Conservation (phyloP, 2,329 filamentous ascomycete genomes). For the Nigrograna mackinnonii region DNA sequence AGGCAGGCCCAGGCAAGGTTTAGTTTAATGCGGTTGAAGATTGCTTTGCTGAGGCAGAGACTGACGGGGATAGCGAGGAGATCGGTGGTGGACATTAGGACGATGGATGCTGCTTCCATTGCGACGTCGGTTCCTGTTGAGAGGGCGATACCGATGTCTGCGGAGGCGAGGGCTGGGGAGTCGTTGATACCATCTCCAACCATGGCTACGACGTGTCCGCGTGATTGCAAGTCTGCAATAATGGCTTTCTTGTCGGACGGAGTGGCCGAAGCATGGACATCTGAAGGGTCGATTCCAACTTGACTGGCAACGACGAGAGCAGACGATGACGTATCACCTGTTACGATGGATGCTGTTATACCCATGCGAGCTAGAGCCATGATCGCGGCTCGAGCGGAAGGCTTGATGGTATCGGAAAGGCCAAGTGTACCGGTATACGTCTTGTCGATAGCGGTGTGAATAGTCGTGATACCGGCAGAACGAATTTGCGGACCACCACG, state of each 20-base stretch:
- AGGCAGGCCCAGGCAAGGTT: constrained; percentile 92
- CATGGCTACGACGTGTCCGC: constrained; percentile 85
- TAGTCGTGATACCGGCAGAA: constrained; percentile 77
- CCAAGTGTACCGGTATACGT: constrained; percentile 80
- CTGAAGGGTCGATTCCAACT: constrained; percentile 75
- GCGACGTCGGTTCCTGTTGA: constrained; percentile 93
- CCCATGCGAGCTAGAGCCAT: constrained; percentile 82
- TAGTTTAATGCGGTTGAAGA: constrained; percentile 91
- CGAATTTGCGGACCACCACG: constrained; percentile 43
- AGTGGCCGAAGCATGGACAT: constrained; percentile 85
- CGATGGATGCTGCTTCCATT: constrained; percentile 95
- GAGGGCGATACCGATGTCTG: constrained; percentile 91
- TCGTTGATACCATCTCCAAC: constrained; percentile 70
- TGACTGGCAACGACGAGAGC: constrained; percentile 80
- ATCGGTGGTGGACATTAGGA: constrained; percentile 91
- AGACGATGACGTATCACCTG: constrained; percentile 85
- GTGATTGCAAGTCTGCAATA: constrained; percentile 72
- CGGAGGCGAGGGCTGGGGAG: constrained; percentile 89
- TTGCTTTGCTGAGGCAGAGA: constrained; percentile 77
- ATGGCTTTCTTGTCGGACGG: constrained; percentile 91
- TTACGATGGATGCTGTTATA: constrained; percentile 88
- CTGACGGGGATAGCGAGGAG: constrained; percentile 91
- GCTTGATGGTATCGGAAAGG: constrained; percentile 89
- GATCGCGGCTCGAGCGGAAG: constrained; percentile 79
- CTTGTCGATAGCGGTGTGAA: constrained; percentile 86